These are phyloP conservation scores for carrot (Daucus carota) DNA, from an alignment of 129 eudicot genomes.

Conservation along the genomic window DH1_v3.0 NC_030387.2:7929501-7930000, in stretches of 20 bases:
- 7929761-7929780: conserved; percentile 96
- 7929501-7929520: no score
- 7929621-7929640: conserved; percentile 93
- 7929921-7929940: no score
- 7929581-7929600: conserved; percentile 95
- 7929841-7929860: conserved; percentile 95
- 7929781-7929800: conserved; percentile 75
- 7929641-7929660: conserved; percentile 43
- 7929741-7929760: conserved; percentile 95
- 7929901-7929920: no score
- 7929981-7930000: conserved; percentile 87
- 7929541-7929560: background rate
- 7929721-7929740: conserved; percentile 23
- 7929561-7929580: conserved; percentile 98
- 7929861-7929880: conserved; percentile 14
- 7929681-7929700: background rate
- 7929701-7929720: background rate
- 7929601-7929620: conserved; percentile 77
- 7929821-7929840: conserved; percentile 92
- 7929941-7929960: conserved; percentile 32
- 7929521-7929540: no score
- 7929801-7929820: conserved; percentile 92
- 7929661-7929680: conserved; percentile 13
- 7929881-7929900: background rate
- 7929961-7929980: conserved; percentile 79